These are phyloP conservation scores for Gymnopus androsaceus DNA, from an alignment of 1,284 basidiomycete genomes.

Conservation along the genomic window DNA sequence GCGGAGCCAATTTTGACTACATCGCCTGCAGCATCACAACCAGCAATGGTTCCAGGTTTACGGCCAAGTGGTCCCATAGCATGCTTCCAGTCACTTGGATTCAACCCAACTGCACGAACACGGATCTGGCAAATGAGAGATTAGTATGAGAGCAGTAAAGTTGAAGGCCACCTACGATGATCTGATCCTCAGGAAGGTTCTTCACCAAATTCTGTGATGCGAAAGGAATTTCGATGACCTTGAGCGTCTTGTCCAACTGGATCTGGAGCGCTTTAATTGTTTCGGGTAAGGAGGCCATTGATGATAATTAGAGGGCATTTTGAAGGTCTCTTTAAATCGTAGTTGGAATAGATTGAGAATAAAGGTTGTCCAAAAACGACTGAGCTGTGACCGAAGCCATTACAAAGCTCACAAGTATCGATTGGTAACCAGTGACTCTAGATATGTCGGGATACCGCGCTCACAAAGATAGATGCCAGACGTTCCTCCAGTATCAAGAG, in stretches of 20 bases:
- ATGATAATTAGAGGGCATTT: no score
- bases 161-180: background rate
- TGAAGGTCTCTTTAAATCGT: no score
- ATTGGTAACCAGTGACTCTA: no score
- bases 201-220: background rate
- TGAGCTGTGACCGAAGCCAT: no score
- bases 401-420: no score
- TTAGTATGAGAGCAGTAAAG: background rate
- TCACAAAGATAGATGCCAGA: no score
- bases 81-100: slow-evolving; percentile 74
- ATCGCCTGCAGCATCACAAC: no score
- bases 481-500: no score
- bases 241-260: background rate
- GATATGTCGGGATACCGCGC: no score
- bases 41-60: slow-evolving; percentile 17
- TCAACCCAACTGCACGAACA: background rate
- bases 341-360: no score
- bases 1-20: no score
- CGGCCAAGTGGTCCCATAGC: background rate
- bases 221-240: background rate
- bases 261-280: background rate
- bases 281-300: slow-evolving; percentile 1
- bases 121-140: background rate
- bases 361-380: no score
- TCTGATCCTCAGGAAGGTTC: background rate